These are phyloP conservation scores for Penicillium sp. DNA, from an alignment of 2,329 filamentous ascomycete genomes.

Conservation along the genomic window DNA sequence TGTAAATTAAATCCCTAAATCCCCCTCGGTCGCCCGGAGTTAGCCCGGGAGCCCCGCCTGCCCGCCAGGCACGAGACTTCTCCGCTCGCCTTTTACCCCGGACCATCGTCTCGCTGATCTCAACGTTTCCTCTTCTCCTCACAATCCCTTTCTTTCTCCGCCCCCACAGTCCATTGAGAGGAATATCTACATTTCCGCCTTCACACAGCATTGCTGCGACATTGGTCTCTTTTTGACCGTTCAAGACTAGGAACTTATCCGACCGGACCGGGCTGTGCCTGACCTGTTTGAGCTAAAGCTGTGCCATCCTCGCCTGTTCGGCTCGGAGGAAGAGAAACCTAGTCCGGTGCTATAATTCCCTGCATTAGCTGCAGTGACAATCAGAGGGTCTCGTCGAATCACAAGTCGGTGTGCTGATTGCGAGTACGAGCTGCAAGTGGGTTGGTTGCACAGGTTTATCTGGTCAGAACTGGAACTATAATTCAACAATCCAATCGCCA, in stretches of 20 bases:
- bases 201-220: neutral
- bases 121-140: neutral
- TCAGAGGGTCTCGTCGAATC: neutral
- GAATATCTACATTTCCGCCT: neutral
- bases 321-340: neutral
- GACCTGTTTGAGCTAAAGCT: neutral
- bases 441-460: constrained; percentile 1
- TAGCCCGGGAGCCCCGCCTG: neutral
- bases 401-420: neutral
- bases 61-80: constrained; percentile 5
- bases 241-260: neutral
- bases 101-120: constrained; percentile 2
- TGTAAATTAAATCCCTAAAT: neutral
- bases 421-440: neutral
- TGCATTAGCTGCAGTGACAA: neutral
- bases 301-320: neutral
- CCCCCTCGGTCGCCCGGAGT: neutral
- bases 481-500: neutral
- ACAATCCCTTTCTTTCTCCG: neutral
- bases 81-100: constrained; percentile 4
- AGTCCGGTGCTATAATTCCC: neutral
- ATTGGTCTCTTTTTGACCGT: neutral
- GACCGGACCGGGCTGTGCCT: neutral
- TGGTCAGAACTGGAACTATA: neutral
- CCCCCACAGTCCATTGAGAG: neutral